Conservation (phyloP, 2,329 filamentous ascomycete species). For the Tympanopsis confertula region DNA sequence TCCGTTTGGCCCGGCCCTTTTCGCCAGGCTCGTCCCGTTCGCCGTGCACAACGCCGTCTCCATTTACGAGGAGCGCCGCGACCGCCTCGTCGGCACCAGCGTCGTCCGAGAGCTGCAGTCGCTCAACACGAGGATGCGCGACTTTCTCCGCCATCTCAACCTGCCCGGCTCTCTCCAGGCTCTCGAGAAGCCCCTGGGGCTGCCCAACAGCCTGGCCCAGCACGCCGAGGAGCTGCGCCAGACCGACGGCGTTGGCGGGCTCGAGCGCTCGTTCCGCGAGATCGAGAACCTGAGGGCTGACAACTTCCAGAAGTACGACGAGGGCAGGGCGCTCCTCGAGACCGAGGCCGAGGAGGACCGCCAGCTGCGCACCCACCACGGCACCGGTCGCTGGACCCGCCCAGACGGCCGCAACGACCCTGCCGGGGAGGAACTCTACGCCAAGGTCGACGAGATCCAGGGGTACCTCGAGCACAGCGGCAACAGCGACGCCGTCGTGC, state of each 20-base stretch:
- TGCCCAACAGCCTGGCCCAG: conserved; percentile 57
- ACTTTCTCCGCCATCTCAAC: conserved; percentile 53
- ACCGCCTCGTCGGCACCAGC: conserved; percentile 53
- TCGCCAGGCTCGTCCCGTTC: conserved; percentile 62
- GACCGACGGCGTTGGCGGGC: conserved; percentile 52
- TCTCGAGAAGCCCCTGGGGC: conserved; percentile 59
- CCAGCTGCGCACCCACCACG: conserved; percentile 48
- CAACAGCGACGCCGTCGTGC: conserved; percentile 23
- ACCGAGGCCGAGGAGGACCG: conserved; percentile 59
- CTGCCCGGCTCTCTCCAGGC: conserved; percentile 63
- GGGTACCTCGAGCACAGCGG: conserved; percentile 47
- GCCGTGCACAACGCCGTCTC: conserved; percentile 63
- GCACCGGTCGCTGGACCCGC: conserved; percentile 57
- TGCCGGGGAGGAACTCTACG: conserved; percentile 40
- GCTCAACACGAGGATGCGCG: conserved; percentile 51
- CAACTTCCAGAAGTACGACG: conserved; percentile 50
- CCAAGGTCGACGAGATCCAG: conserved; percentile 50
- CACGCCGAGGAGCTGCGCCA: conserved; percentile 65
- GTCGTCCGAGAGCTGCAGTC: conserved; percentile 58
- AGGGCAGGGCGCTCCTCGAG: conserved; percentile 51
- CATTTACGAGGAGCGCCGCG: conserved; percentile 62
- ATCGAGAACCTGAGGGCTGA: conserved; percentile 58
- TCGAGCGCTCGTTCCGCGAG: conserved; percentile 54
- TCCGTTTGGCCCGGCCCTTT: conserved; percentile 53
- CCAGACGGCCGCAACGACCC: conserved; percentile 43